Evolutionary conservation across 768 basidiomycete genomes (phyloP), one percentile per base, ranked within the genome.

Genomic region (Chlorophyllum brunneum): DNA sequence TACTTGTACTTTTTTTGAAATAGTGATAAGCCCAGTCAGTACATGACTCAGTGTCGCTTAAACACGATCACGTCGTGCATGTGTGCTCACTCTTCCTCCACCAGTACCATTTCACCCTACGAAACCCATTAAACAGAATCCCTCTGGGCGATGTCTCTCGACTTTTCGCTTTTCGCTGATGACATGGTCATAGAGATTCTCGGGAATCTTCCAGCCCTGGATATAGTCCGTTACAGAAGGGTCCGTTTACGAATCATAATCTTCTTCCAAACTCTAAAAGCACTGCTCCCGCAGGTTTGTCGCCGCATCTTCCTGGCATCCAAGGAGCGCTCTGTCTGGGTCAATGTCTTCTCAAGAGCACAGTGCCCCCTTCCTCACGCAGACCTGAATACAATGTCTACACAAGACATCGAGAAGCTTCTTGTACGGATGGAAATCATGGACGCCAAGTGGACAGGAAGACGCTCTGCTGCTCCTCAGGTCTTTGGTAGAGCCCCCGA

Each of bases 141-240:
- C 26, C 31, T 20, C 38, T 40, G n/a, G 42, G 26, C 1, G 9
- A 51, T 51, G 50, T 16, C 50, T 10, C 13, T 43, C 5, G 50
- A 51, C 33, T 51, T 51, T 18, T 51, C 50, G 7, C 41, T 30
- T 7, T 42, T 51, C 18, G 40, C 50, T 22, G 41, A 42, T 36
- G 50, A 51, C 29, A 51, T 51, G 39, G 22, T 51, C 3, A 27
- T 51, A 5, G 50, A 51, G 33, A 43, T 51, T 43, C 41, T 51
- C 6, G 50, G 50, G 2, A 13, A 51, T 26, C 41, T 51, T 43
- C 49, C 48, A 31, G 48, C 48, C 16, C 48, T 49, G 1, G 48
- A 49, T 39, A 24, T 49, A 7, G 37, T 49, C 13, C 48, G 48
- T 4, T 49, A 49, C 27, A 40, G 48, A 22, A 40, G 38, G 22